Conservation (phyloP, 495 filamentous ascomycete species). For the Xylaria bambusicola region DNA sequence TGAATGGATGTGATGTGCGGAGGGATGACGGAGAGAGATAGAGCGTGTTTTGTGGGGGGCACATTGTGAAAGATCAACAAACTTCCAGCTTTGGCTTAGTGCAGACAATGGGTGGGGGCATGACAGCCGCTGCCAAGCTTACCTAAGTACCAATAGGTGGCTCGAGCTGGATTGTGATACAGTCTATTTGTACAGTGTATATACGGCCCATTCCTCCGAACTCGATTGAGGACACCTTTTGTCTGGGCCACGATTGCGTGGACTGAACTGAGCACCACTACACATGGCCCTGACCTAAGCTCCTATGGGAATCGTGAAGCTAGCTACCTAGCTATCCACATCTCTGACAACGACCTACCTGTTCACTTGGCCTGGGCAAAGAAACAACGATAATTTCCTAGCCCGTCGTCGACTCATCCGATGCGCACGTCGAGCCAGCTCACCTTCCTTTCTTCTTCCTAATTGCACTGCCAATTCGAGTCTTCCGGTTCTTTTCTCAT, state of each 20-base stretch:
- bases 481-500: neutral
- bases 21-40: constrained; percentile 17
- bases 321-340: constrained; percentile 11
- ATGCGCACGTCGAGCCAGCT: constrained; percentile 9
- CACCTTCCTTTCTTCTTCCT: neutral
- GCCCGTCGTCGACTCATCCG: constrained; percentile 2
- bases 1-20: neutral
- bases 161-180: neutral
- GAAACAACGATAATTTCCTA: no score
- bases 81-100: constrained; percentile 31
- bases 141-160: neutral
- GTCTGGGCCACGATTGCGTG: constrained; percentile 9
- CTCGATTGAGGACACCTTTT: constrained; percentile 37
- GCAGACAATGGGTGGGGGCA: neutral
- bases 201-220: neutral
- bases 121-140: neutral
- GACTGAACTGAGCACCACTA: no score
- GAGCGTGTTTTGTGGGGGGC: constrained; percentile 28
- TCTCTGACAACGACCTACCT: neutral
- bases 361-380: no score
- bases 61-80: constrained; percentile 33
- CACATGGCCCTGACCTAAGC: neutral
- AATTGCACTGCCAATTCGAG: neutral
- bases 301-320: constrained; percentile 7
- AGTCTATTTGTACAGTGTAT: no score